These are phyloP conservation scores for Stagonosporopsis chrysanthemi DNA, from an alignment of 2,329 filamentous ascomycete genomes.

Conservation along the genomic window DNA sequence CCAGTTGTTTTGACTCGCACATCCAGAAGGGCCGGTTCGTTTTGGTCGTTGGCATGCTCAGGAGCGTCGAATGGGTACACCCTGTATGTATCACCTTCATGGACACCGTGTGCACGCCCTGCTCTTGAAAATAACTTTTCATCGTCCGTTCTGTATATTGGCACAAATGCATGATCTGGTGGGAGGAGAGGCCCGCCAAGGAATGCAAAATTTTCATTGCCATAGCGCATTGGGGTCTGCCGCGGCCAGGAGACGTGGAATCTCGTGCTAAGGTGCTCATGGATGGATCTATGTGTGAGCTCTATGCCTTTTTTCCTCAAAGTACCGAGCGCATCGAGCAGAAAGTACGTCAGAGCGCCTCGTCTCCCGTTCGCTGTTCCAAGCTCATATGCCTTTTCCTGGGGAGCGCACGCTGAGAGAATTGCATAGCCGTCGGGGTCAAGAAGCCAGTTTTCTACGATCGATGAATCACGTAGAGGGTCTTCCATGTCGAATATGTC, in stretches of 20 bases:
- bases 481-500: neutral
- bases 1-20: neutral
- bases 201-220: neutral
- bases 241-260: neutral
- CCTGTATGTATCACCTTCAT: neutral
- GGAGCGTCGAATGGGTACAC: neutral
- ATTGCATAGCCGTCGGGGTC: neutral
- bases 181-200: neutral
- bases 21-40: neutral
- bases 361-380: neutral
- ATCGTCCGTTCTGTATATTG: neutral
- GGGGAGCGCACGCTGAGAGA: neutral
- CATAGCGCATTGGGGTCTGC: constrained; percentile 2
- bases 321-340: neutral
- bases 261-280: neutral
- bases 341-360: neutral
- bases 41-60: neutral
- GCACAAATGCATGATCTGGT: neutral
- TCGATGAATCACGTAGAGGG: neutral
- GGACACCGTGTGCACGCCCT: neutral
- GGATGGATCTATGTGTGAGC: neutral
- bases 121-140: neutral
- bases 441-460: neutral
- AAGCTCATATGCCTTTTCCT: neutral
- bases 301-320: neutral